Evolutionary conservation across 2,329 filamentous ascomycete species (phyloP).

Genomic region (Alternaria infectoria): DNA sequence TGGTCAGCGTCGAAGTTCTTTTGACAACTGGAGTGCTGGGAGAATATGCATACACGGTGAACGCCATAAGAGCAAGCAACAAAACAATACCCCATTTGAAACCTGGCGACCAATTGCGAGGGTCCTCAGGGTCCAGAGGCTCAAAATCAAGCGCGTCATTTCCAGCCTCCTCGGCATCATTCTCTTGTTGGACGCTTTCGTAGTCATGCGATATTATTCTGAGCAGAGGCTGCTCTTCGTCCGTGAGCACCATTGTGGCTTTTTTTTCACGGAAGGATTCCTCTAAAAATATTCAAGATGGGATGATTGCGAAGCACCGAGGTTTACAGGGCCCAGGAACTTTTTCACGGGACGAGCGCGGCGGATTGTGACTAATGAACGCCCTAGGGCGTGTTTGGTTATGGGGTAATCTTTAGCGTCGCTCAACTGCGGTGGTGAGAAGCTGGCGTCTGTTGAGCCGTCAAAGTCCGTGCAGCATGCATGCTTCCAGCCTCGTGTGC

Average conservation of each 20-base stretch:
- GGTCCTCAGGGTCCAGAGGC: constrained; percentile 37
- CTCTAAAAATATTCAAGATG: neutral
- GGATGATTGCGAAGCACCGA: neutral
- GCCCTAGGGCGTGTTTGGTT: neutral
- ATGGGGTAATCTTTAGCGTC: constrained; percentile 1
- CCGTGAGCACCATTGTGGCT: constrained; percentile 24
- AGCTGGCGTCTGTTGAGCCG: neutral
- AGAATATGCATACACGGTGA: constrained; percentile 38
- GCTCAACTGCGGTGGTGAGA: neutral
- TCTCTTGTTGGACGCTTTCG: constrained; percentile 18
- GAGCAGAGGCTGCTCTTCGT: constrained; percentile 42
- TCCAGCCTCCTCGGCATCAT: constrained; percentile 20
- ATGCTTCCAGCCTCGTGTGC: neutral
- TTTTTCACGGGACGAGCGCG: constrained; percentile 7
- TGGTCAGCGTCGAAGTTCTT: neutral
- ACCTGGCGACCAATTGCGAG: constrained; percentile 36
- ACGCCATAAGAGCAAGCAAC: constrained; percentile 43
- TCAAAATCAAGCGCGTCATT: constrained; percentile 35
- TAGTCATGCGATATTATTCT: constrained; percentile 25
- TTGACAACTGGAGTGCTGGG: neutral
- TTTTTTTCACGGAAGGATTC: neutral
- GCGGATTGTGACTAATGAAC: constrained; percentile 5
- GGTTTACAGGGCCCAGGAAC: neutral
- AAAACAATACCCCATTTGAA: constrained; percentile 44
- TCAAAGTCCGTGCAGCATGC: neutral